Evolutionary conservation across 192 early-diverging fungal species (phyloP).

Genomic region (Entomortierella parvispora): DNA sequence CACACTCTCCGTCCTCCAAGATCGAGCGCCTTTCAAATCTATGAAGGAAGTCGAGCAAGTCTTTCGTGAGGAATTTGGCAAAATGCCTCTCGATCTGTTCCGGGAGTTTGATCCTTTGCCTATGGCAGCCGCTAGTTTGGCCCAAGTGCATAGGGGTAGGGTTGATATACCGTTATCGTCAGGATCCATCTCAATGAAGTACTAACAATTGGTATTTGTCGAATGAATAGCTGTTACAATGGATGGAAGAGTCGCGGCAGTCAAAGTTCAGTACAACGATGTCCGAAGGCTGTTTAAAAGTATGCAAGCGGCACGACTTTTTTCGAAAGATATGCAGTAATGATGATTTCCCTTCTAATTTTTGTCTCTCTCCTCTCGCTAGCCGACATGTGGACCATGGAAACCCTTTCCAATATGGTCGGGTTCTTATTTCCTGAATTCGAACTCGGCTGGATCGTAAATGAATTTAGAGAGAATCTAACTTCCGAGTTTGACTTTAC

Average conservation of each 20-base stretch:
- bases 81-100: slow-evolving; percentile 51
- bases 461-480: slow-evolving; percentile 57
- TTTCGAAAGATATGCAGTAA: too few species aligned
- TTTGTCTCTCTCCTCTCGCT: background rate
- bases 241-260: slow-evolving; percentile 51
- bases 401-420: slow-evolving; percentile 56
- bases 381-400: slow-evolving; percentile 61
- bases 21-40: slow-evolving; percentile 57
- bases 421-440: slow-evolving; percentile 58
- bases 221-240: slow-evolving; percentile 56
- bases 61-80: slow-evolving; percentile 54
- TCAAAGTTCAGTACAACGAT: slow-evolving; percentile 61
- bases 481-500: slow-evolving; percentile 61
- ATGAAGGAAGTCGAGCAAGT: slow-evolving; percentile 55
- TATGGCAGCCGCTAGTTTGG: slow-evolving; percentile 59
- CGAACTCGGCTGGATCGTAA: slow-evolving; percentile 59
- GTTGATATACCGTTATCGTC: background rate
- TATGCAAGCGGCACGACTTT: slow-evolving; percentile 14
- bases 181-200: background rate
- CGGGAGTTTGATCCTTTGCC: slow-evolving; percentile 57
- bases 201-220: too few species aligned
- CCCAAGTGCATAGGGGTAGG: slow-evolving; percentile 60
- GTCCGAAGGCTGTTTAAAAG: slow-evolving; percentile 57
- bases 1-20: slow-evolving; percentile 58
- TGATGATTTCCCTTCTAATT: background rate